Evolutionary conservation across 495 filamentous ascomycete genomes (phyloP).

Genomic region (Aspergillus funiculosus): DNA sequence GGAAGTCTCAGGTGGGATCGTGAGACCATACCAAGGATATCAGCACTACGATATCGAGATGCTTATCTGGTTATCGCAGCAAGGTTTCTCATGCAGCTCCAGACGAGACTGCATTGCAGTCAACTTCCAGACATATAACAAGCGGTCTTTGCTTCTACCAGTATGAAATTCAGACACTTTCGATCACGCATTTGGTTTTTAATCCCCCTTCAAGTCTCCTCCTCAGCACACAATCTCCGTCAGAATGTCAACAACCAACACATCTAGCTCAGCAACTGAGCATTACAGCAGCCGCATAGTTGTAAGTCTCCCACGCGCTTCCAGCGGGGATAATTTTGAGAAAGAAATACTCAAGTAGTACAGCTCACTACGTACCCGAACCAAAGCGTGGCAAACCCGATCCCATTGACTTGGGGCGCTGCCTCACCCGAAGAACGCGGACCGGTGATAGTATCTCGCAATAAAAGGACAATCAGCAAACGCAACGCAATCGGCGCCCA

Average conservation of each 20-base stretch:
- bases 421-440: constrained; percentile 60
- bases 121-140: no score
- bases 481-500: constrained; percentile 81
- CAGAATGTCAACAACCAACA: constrained; percentile 2
- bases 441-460: constrained; percentile 74
- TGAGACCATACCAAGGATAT: no score
- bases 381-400: constrained; percentile 77
- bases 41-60: no score
- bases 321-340: background rate
- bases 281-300: constrained; percentile 14
- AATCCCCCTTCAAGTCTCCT: no score
- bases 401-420: constrained; percentile 76
- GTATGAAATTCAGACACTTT: no score
- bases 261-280: background rate
- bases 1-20: no score
- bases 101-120: no score
- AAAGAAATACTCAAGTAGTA: background rate
- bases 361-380: constrained; percentile 73
- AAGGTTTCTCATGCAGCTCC: no score
- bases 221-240: no score
- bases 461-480: constrained; percentile 61
- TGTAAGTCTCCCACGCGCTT: constrained; percentile 2
- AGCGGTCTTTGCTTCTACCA: no score
- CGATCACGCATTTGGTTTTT: no score
- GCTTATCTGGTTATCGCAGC: no score